Percentiles rank a stretch among this genome's conserved stretches.
These are phyloP conservation scores for Candida gigantensis DNA, from an alignment of 1,139 yeast species.

Conservation along the genomic window DNA sequence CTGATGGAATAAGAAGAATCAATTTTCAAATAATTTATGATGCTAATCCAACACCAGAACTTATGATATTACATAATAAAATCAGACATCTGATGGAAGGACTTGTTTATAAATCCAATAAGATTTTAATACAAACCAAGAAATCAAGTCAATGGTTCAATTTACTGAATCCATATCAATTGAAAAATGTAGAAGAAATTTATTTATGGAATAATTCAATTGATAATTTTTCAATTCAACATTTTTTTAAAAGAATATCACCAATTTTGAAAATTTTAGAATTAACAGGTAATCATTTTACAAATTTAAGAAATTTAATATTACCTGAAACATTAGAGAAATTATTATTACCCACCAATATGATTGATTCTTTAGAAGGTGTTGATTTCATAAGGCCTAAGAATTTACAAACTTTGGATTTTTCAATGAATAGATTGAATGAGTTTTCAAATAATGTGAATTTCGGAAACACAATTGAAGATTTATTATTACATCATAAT, in stretches of 20 bases:
- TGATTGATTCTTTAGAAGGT: slow-evolving; percentile 19
- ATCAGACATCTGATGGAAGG: slow-evolving; percentile 18
- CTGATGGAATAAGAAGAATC: slow-evolving; percentile 12
- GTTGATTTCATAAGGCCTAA: slow-evolving; percentile 19
- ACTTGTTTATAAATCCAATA: slow-evolving; percentile 17
- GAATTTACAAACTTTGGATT: slow-evolving; percentile 8
- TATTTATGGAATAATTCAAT: slow-evolving; percentile 22
- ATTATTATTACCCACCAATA: slow-evolving; percentile 21
- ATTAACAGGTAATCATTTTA: slow-evolving; percentile 21
- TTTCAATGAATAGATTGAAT: slow-evolving; percentile 8
- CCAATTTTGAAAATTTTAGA: slow-evolving; percentile 19
- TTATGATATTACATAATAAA: slow-evolving; percentile 11
- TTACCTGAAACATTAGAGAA: slow-evolving; percentile 18
- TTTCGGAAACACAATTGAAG: slow-evolving; percentile 18
- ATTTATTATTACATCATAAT: slow-evolving; percentile 21
- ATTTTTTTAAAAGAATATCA: slow-evolving; percentile 11
- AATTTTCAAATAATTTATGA: slow-evolving; percentile 20
- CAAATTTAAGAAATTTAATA: slow-evolving; percentile 16
- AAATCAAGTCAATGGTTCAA: slow-evolving; percentile 4
- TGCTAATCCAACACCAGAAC: slow-evolving; percentile 7
- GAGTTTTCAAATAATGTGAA: slow-evolving; percentile 16
- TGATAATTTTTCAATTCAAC: slow-evolving; percentile 13
- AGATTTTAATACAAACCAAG: slow-evolving; percentile 17
- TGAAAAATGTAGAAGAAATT: slow-evolving; percentile 19
- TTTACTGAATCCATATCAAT: slow-evolving; percentile 14